Percentiles rank a stretch among this genome's conserved stretches.
phyloP scores from a whole-genome alignment of 192 early-diverging fungal species.

The Gamsiella multidivaricata region DNA sequence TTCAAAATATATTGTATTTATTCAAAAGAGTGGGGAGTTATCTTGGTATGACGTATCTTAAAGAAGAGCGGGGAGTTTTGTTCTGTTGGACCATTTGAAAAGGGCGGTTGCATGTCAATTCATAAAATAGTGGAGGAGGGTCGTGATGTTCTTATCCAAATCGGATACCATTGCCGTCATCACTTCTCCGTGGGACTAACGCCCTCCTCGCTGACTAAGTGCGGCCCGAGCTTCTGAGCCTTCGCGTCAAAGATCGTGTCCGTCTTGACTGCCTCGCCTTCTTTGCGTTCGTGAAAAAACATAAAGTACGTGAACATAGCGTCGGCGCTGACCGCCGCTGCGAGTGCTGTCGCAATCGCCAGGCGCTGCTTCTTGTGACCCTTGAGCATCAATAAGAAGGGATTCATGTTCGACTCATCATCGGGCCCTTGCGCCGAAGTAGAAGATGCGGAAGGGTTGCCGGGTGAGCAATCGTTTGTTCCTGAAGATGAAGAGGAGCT shows the following conservation, averaged over 20 bases:
- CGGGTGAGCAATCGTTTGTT: too few species aligned
- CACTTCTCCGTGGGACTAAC: conserved; percentile 4
- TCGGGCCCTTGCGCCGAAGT: too few species aligned
- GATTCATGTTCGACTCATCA: conserved; percentile 2
- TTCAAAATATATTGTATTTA: too few species aligned
- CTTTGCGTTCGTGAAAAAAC: conserved; percentile 12
- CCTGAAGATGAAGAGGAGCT: neutral
- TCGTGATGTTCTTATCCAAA: too few species aligned
- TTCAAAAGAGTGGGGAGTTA: too few species aligned
- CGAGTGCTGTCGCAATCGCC: conserved; percentile 13
- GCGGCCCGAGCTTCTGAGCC: neutral
- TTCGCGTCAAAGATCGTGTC: conserved; percentile 1
- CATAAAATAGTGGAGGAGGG: too few species aligned
- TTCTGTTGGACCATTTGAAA: too few species aligned
- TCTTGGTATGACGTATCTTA: too few species aligned
- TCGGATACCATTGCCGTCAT: too few species aligned
- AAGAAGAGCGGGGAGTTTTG: too few species aligned
- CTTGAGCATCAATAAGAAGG: neutral
- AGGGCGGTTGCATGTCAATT: too few species aligned
- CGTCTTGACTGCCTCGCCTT: neutral
- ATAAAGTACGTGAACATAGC: conserved; percentile 11
- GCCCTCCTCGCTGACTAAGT: conserved; percentile 14
- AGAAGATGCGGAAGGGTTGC: too few species aligned
- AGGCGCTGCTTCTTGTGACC: conserved; percentile 2
- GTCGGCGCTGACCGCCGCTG: conserved; percentile 5